These are phyloP conservation scores for Nicotiana obtusifolia DNA, from an alignment of 257 asterid species.

Conservation along the genomic window DNA sequence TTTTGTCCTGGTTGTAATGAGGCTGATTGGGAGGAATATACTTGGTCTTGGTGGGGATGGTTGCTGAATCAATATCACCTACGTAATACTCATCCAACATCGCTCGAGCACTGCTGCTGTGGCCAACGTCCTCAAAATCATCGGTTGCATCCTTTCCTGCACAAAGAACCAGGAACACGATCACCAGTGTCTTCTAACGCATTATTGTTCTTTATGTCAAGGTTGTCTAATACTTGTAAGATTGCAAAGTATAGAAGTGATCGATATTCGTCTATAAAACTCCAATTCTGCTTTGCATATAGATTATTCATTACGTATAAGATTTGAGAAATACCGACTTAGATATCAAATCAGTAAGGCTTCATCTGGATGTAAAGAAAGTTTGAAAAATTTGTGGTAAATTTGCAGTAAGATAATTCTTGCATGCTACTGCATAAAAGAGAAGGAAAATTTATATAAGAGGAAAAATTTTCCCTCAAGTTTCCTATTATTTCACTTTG, in stretches of 20 bases:
- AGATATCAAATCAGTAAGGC: not conserved
- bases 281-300: not conserved
- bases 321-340: not conserved
- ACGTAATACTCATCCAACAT: slow-evolving; percentile 59
- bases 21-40: slow-evolving; percentile 59
- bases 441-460: not conserved
- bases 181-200: not conserved
- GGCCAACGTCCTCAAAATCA: slow-evolving; percentile 87
- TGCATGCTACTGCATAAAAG: not conserved
- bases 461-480: not conserved
- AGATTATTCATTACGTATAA: not conserved
- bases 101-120: slow-evolving; percentile 64
- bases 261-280: not conserved
- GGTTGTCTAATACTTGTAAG: not conserved
- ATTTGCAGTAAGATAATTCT: not conserved
- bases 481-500: not conserved
- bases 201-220: not conserved
- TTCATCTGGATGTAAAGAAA: not conserved
- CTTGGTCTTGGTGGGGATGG: slow-evolving; percentile 37
- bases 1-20: slow-evolving; percentile 50
- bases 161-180: not conserved
- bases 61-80: slow-evolving; percentile 56
- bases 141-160: slow-evolving; percentile 84
- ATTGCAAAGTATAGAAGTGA: not conserved
- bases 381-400: not conserved